phyloP scores from a whole-genome alignment of 2,329 filamentous ascomycete species.

The Epichloe festucae region DNA sequence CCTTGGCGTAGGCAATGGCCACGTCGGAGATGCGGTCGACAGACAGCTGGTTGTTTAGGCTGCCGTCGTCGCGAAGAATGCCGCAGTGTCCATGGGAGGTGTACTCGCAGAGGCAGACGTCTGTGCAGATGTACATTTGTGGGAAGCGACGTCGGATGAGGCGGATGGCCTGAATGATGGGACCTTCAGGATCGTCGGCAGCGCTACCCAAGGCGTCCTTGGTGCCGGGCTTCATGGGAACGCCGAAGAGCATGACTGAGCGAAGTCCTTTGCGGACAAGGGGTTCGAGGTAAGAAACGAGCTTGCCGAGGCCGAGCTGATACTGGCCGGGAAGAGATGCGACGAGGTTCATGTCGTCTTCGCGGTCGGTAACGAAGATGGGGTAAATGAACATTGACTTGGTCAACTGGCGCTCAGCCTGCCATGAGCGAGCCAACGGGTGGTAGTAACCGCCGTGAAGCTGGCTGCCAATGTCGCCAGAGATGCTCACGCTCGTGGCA shows the following conservation, averaged over 20 bases:
- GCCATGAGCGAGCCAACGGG: conserved; percentile 67
- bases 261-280: conserved; percentile 81
- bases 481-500: conserved; percentile 56
- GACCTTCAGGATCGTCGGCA: conserved; percentile 85
- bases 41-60: conserved; percentile 82
- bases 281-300: conserved; percentile 73
- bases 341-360: conserved; percentile 83
- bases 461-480: conserved; percentile 68
- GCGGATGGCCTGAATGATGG: conserved; percentile 77
- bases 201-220: conserved; percentile 89
- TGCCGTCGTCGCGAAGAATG: conserved; percentile 84
- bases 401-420: conserved; percentile 72
- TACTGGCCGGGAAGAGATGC: conserved; percentile 83
- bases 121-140: conserved; percentile 77
- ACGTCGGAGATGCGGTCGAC: conserved; percentile 93
- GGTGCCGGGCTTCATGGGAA: conserved; percentile 64
- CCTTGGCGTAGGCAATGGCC: conserved; percentile 93
- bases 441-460: conserved; percentile 75
- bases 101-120: conserved; percentile 98
- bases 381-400: conserved; percentile 99
- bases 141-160: conserved; percentile 77
- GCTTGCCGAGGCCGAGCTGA: conserved; percentile 75
- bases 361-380: conserved; percentile 87
- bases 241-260: conserved; percentile 91
- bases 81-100: conserved; percentile 96